Base-by-base conservation (phyloP, 371 early-diverging fungal species). In the Syncephalastrum monosporum region DNA sequence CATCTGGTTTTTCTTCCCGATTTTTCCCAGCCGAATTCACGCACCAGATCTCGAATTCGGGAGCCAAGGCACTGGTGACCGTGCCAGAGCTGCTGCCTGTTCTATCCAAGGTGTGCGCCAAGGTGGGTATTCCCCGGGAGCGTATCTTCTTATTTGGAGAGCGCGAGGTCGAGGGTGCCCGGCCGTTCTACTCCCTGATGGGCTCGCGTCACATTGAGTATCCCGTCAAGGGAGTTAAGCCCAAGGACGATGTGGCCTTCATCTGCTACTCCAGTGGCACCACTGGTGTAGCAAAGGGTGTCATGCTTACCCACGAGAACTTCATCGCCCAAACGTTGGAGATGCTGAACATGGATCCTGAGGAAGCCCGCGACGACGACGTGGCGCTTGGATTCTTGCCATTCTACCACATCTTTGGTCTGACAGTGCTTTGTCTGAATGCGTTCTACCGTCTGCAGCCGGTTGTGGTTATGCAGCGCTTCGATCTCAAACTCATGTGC, bases 221-320 rank as follows among this genome's bases (percentile, higher is more conserved):
- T n/a, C 60, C 75, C 43, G 5, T 67, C n/a, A 15, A 57, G 42
- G 64, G 69, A 7, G 43, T 73, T 10, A 56, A 62, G 41, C 46
- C 57, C 12, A 58, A 51, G 57, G 82, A 80, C 19, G 65, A 73
- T 50, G 64, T 90, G 21, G 92, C 93, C 5, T 90, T 88, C 57
- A 77, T 96, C 43, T 92, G 92, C 69, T 96, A 90, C 75, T 91
- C 92, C 13, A 89, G 89, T 42, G 96, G 96, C 25, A 96, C 95
- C 6, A 93, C 95, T 0, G 94, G 93, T 64, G 57, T 71, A 43
- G 78, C 82, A 24, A 85, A 84, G 64, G 67, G 64, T 67, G 69
- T 69, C 51, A 60, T 59, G 60, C 48, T 67, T 16, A 63, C 68
- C 15, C 69, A 69, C 42, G 63, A 56, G n/a, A 69, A 69, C 44